phyloP scores from a whole-genome alignment of 106 monocot species.

The Iris macrosiphon region DNA sequence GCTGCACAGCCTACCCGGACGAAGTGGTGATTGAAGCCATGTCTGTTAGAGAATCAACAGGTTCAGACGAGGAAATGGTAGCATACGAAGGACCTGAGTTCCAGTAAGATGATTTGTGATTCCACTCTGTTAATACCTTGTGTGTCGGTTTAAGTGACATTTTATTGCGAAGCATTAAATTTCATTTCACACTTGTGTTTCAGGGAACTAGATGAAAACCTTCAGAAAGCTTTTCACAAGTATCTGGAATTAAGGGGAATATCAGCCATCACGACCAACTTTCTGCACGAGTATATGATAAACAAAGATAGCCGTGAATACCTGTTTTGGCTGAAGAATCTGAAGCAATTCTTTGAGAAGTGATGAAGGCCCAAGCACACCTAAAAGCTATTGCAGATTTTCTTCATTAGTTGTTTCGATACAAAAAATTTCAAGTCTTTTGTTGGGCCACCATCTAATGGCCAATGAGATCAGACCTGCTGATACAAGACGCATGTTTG shows the following conservation, averaged over 20 bases:
- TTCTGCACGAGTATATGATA: constrained; percentile 81
- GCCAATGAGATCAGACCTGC: too few relatives aligned
- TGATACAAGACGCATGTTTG: too few relatives aligned
- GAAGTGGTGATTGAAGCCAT: constrained; percentile 58
- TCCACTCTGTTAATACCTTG: too few relatives aligned
- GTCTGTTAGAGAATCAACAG: constrained; percentile 39
- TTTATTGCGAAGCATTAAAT: too few relatives aligned
- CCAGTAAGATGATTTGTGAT: constrained; percentile 20
- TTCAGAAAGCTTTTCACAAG: constrained; percentile 67
- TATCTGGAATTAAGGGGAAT: constrained; percentile 66
- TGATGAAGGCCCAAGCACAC: too few relatives aligned
- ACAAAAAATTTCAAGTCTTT: too few relatives aligned
- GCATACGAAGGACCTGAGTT: constrained; percentile 71
- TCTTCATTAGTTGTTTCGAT: too few relatives aligned
- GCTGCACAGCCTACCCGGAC: constrained; percentile 72
- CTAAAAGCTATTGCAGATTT: too few relatives aligned
- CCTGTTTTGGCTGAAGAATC: constrained; percentile 49
- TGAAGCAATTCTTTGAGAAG: constrained; percentile 47
- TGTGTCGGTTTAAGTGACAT: too few relatives aligned
- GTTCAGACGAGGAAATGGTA: constrained; percentile 34
- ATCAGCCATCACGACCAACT: constrained; percentile 41
- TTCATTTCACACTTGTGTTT: background rate
- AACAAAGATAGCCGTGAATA: constrained; percentile 80
- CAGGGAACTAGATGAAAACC: constrained; percentile 77
- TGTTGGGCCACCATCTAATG: too few relatives aligned